Conservation (phyloP, 345 rosid species). For the Crucihimalaya himalaica region DNA sequence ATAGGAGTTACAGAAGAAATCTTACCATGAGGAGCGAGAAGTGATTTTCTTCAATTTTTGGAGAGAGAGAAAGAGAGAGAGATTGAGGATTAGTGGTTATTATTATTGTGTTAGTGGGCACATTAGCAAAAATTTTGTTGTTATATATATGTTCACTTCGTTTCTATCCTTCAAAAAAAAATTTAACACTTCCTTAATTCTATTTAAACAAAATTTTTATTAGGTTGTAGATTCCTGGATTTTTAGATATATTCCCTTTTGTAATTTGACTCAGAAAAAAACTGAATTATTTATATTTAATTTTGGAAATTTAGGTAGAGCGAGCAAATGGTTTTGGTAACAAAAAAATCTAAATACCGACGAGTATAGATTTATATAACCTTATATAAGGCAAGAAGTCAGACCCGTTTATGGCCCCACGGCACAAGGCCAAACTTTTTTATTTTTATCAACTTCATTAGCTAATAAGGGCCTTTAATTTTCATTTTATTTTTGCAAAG, state of each 20-base stretch:
- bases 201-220: neutral
- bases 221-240: neutral
- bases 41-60: neutral
- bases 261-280: neutral
- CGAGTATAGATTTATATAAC: neutral
- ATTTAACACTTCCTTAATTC: neutral
- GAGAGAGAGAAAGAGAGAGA: conserved; percentile 3
- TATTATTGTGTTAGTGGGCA: conserved; percentile 9
- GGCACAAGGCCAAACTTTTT: neutral
- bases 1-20: neutral
- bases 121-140: neutral
- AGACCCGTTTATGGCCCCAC: neutral
- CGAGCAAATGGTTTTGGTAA: neutral
- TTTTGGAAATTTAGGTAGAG: neutral
- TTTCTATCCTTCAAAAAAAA: neutral
- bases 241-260: neutral
- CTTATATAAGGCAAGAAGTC: neutral
- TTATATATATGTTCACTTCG: neutral
- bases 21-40: conserved; percentile 21
- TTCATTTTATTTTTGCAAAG: neutral
- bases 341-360: neutral
- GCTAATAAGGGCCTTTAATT: neutral
- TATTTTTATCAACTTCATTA: neutral
- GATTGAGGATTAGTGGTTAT: conserved; percentile 12
- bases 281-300: neutral